phyloP scores from a whole-genome alignment of 2,329 filamentous ascomycete genomes.

The Trichophaea hybrida region DNA sequence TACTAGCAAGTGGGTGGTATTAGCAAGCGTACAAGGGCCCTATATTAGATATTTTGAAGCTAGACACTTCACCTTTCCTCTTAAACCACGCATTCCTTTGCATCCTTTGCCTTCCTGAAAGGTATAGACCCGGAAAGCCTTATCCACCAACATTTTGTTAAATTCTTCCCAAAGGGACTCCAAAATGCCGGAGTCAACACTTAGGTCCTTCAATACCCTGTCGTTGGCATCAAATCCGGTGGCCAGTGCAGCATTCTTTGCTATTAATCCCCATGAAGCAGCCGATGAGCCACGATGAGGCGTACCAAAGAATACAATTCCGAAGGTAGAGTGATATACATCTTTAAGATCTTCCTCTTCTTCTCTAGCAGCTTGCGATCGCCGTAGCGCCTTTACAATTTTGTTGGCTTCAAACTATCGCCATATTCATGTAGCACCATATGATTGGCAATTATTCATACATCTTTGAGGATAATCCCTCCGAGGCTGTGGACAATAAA shows the following conservation, averaged over 20 bases:
- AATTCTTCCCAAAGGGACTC: conserved; percentile 7
- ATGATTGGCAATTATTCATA: background rate
- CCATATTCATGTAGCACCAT: too few relatives aligned
- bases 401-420: background rate
- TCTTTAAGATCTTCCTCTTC: conserved; percentile 10
- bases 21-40: too few relatives aligned
- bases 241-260: conserved; percentile 10
- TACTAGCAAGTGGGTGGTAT: background rate
- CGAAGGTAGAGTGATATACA: conserved; percentile 6
- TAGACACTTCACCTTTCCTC: conserved; percentile 1
- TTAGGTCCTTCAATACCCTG: conserved; percentile 9
- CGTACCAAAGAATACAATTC: conserved; percentile 12
- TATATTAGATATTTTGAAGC: too few relatives aligned
- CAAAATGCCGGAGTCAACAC: conserved; percentile 5
- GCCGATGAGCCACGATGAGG: conserved; percentile 14
- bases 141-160: conserved; percentile 7
- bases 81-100: conserved; percentile 2
- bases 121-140: conserved; percentile 3
- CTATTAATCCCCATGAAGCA: conserved; percentile 11
- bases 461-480: conserved; percentile 15
- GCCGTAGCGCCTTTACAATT: background rate
- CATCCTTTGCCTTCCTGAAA: conserved; percentile 3
- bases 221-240: conserved; percentile 14
- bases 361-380: background rate
- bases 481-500: conserved; percentile 22